Evolutionary conservation across 108 stramenopile genomes (phyloP).

Genomic region (Cylindrotheca fusiformis): DNA sequence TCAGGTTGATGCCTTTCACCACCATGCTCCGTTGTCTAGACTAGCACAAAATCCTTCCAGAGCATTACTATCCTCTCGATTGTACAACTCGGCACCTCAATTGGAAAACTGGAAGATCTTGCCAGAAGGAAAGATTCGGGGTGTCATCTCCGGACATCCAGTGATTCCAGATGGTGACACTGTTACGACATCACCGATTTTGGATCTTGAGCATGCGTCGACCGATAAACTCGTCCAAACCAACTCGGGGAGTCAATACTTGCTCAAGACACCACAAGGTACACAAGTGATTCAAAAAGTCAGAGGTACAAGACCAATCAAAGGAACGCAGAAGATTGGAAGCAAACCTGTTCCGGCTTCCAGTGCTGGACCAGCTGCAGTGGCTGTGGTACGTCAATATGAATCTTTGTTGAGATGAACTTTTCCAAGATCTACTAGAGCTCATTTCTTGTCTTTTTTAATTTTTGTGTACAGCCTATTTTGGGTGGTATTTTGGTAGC

Average conservation of each 20-base stretch:
- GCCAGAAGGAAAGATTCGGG: neutral
- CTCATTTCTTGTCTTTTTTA: neutral
- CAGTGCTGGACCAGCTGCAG: no score
- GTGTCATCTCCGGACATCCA: neutral
- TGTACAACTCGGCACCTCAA: neutral
- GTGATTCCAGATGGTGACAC: neutral
- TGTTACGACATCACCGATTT: neutral
- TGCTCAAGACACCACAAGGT: neutral
- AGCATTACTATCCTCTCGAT: no score
- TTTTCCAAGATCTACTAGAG: neutral
- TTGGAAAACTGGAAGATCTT: neutral
- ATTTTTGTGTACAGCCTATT: neutral
- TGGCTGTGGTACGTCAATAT: no score
- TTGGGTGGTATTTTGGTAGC: neutral
- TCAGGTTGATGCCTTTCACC: no score
- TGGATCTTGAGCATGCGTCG: neutral
- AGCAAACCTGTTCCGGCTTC: no score
- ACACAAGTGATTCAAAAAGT: no score
- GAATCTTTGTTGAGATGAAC: neutral
- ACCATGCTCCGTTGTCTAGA: no score
- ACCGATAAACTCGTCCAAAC: neutral
- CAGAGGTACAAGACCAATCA: no score
- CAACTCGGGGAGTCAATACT: neutral
- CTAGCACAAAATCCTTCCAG: no score
- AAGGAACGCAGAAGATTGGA: no score